These are phyloP conservation scores for Taiozyma sp. DNA, from an alignment of 1,139 yeast species.

Conservation along the genomic window DNA sequence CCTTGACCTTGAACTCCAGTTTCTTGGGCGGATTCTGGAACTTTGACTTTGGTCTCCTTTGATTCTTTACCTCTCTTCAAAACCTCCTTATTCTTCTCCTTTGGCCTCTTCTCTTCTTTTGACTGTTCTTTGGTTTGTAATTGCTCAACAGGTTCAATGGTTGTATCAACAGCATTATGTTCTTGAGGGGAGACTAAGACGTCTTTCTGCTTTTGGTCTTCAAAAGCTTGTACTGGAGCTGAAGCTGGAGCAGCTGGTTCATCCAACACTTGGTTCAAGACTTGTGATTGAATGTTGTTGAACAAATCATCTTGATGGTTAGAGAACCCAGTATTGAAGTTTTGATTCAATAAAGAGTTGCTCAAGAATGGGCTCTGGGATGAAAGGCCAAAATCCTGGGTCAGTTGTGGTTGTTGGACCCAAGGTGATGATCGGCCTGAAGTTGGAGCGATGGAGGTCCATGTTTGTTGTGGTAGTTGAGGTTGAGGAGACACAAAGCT, in stretches of 20 bases:
- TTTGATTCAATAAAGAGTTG: not conserved
- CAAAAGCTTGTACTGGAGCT: not conserved
- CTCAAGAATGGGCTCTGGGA: slow-evolving; percentile 9
- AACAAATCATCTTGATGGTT: slow-evolving; percentile 28
- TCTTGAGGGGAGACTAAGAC: not conserved
- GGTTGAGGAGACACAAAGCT: slow-evolving; percentile 9
- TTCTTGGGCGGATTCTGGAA: not conserved
- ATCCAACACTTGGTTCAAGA: slow-evolving; percentile 30
- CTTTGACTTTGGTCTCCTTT: not conserved
- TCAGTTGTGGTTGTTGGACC: slow-evolving; percentile 5
- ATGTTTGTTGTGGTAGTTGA: slow-evolving; percentile 11
- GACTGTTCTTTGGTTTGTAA: not conserved
- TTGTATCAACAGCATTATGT: not conserved
- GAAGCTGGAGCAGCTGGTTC: not conserved
- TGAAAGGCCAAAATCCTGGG: slow-evolving; percentile 18
- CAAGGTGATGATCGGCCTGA: slow-evolving; percentile 22
- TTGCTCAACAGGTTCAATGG: not conserved
- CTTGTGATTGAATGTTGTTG: slow-evolving; percentile 34
- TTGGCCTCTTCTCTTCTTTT: not conserved
- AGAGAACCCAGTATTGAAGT: not conserved
- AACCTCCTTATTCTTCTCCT: not conserved
- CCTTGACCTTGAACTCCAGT: not conserved
- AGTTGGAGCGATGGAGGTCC: slow-evolving; percentile 5
- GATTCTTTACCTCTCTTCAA: not conserved
- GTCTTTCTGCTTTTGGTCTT: not conserved